Evolutionary conservation across 2,329 filamentous ascomycete species (phyloP).

Genomic region (Stemphylium beticola): DNA sequence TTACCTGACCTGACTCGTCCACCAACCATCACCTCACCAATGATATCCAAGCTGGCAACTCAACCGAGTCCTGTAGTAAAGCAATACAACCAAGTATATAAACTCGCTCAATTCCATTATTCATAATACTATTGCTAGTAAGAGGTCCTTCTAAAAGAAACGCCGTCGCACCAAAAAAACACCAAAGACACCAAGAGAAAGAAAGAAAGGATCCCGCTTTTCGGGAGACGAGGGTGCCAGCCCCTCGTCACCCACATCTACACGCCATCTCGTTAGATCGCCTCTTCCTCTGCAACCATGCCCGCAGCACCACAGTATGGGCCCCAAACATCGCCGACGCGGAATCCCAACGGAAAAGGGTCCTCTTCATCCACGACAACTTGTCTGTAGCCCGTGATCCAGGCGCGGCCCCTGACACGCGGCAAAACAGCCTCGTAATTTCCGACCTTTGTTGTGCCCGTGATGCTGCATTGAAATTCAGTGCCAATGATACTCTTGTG

Average conservation of each 20-base stretch:
- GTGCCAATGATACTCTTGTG: slow-evolving; percentile 54
- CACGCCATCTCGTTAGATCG: too few species aligned
- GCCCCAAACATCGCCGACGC: slow-evolving; percentile 43
- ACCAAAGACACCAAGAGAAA: neutral
- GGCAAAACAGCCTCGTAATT: slow-evolving; percentile 51
- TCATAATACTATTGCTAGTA: neutral
- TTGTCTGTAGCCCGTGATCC: slow-evolving; percentile 56
- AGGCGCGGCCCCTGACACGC: slow-evolving; percentile 53
- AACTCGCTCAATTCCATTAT: neutral
- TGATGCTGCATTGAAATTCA: slow-evolving; percentile 51
- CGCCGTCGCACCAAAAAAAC: neutral
- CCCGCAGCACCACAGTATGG: neutral
- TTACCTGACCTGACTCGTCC: too few species aligned
- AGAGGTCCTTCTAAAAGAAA: neutral
- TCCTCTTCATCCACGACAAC: slow-evolving; percentile 54
- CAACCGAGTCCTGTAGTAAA: neutral
- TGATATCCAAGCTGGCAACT: neutral
- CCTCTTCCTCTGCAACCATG: neutral
- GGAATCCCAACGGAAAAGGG: slow-evolving; percentile 52
- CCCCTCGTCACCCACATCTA: too few species aligned
- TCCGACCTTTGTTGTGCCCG: slow-evolving; percentile 49
- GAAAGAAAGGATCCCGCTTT: too few species aligned
- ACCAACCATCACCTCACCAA: too few species aligned
- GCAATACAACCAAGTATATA: neutral
- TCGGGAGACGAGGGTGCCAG: too few species aligned